Evolutionary conservation across 176 grass and related monocot species (phyloP).

Genomic region (Raddia guianensis): DNA sequence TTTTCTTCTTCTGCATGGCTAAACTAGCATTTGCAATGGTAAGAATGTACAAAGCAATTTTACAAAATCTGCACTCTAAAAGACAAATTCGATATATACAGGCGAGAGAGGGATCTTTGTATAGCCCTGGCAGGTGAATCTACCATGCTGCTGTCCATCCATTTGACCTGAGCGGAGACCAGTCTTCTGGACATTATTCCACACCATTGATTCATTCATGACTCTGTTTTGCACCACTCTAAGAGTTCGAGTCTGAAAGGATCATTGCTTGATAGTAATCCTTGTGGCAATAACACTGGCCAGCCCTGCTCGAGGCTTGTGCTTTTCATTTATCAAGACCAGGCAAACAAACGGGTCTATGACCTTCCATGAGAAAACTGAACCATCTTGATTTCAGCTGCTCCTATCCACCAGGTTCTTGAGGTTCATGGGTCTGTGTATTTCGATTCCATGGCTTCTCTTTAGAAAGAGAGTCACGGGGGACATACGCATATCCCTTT

Average conservation of each 20-base stretch:
- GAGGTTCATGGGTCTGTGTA: conserved; percentile 57
- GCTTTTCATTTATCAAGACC: conserved; percentile 32
- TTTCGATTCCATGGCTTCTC: conserved; percentile 61
- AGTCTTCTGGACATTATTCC: conserved; percentile 35
- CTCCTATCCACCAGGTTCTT: conserved; percentile 83
- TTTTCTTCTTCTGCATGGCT: conserved; percentile 42
- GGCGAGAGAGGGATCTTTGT: conserved; percentile 39
- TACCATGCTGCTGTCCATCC: conserved; percentile 38
- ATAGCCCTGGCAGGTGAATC: conserved; percentile 36
- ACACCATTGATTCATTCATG: conserved; percentile 42
- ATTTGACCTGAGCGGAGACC: conserved; percentile 1
- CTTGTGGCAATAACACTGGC: conserved; percentile 34
- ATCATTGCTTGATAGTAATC: conserved; percentile 37
- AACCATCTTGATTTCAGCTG: conserved; percentile 42
- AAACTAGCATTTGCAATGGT: conserved; percentile 47
- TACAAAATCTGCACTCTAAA: conserved; percentile 53
- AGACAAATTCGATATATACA: conserved; percentile 49
- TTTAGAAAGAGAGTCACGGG: conserved; percentile 89
- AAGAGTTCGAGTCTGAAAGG: conserved; percentile 51
- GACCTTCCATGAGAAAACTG: conserved; percentile 37
- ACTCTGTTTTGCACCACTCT: conserved; percentile 46
- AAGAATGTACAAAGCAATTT: conserved; percentile 68
- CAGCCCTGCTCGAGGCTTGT: conserved; percentile 19
- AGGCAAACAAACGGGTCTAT: conserved; percentile 22
- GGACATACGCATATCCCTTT: conserved; percentile 89